Conservation (phyloP, 805 yeast species). For the Candida nitratophila region DNA sequence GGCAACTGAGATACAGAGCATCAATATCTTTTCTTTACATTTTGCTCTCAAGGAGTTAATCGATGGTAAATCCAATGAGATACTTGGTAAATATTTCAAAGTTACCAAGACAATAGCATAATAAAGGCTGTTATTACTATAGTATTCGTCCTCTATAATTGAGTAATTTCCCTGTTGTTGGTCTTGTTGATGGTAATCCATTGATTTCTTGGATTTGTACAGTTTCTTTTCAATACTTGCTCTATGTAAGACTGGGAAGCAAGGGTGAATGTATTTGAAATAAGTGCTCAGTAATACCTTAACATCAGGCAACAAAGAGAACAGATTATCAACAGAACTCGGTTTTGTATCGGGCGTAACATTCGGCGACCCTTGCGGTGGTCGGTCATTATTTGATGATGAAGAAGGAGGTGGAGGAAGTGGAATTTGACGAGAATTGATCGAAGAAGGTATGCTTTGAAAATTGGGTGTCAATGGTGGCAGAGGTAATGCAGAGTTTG, state of each 20-base stretch:
- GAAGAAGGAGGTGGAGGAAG: too few species aligned
- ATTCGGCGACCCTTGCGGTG: background rate
- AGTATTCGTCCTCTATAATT: background rate
- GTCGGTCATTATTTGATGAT: background rate
- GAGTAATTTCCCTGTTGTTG: background rate
- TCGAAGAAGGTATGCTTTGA: background rate
- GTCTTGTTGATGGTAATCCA: background rate
- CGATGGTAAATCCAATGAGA: background rate
- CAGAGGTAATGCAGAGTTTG: background rate
- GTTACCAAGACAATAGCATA: conserved; percentile 14
- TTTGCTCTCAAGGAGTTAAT: conserved; percentile 2
- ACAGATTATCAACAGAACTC: background rate
- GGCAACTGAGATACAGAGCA: conserved; percentile 14
- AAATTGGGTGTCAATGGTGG: background rate
- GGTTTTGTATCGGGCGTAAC: background rate
- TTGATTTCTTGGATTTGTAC: background rate
- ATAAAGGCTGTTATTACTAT: background rate
- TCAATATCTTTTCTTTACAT: conserved; percentile 14
- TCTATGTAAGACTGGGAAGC: conserved; percentile 6
- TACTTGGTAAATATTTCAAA: conserved; percentile 7
- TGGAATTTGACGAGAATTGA: background rate
- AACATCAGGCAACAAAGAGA: background rate
- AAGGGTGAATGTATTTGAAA: conserved; percentile 6
- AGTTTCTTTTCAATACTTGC: conserved; percentile 1
- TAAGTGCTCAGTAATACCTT: conserved; percentile 1